Evolutionary conservation across 2,329 filamentous ascomycete genomes (phyloP), one percentile per base, ranked within the genome.

Genomic region (Metarhizium album): DNA sequence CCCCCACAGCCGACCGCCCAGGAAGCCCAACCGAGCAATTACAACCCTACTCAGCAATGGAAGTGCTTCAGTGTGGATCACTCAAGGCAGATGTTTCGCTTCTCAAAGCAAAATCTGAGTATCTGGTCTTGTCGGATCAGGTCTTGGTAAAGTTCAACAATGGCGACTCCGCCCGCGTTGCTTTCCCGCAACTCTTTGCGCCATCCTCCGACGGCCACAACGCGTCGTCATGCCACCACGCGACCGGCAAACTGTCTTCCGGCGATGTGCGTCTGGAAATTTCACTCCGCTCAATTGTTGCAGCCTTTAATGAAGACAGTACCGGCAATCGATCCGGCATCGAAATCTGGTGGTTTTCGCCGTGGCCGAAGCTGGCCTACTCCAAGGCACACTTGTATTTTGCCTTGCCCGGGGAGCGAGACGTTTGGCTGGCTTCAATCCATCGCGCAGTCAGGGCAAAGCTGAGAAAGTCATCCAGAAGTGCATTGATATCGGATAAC

Each of bases 341-440:
- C 47, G 77, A 81, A 57, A 67, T 80, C 2, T 80, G 76, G 76
- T 80, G 77, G 77, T 72, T 70, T 52, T 71, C 71, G 14, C 60
- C 64, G 16, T 65, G 69, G 51, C 69, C 71, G 2, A 65, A 68
- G 13, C 63, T 75, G 40, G 64, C 69, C 14, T 79, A 75, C 54
- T 66, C 66, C 52, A 74, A 71, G 52, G 63, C 73, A 2, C 71
- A 73, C 38, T 62, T 80, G 37, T 74, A 74, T 58, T 79, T 80
- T 57, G 64, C 62, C 46, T 60, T 74, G 29, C 70, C 73, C 8
- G 66, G 70, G 27, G 74, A 78, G 47, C 68, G 75, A 24, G 73
- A 79, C 50, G 69, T 73, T 43, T 75, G 73, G 69, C 61, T 80
- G 51, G 67, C 68, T 16, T 66, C 71, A 40, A 73, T 78, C 45